phyloP scores from a whole-genome alignment of 2,329 filamentous ascomycete species.

The Pseudogymnoascus verrucosus region DNA sequence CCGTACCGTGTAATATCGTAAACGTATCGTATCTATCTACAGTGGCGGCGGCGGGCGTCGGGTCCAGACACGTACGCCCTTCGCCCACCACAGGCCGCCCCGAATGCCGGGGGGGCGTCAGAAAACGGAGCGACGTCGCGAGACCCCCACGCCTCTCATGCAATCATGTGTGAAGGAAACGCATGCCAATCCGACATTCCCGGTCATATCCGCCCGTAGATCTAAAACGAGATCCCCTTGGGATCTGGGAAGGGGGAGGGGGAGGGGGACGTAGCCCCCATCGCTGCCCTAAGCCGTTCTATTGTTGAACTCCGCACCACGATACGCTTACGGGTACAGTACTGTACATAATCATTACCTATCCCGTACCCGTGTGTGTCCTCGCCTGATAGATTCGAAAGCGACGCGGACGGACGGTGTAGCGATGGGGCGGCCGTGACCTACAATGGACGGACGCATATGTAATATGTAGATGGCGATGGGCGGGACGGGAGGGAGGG shows the following conservation, averaged over 20 bases:
- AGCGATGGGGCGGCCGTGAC: neutral
- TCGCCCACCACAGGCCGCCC: neutral
- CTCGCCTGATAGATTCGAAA: neutral
- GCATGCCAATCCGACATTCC: conserved; percentile 1
- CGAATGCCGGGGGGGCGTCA: neutral
- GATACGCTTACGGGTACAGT: neutral
- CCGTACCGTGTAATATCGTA: neutral
- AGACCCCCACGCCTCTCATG: conserved; percentile 1
- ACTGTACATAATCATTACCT: neutral
- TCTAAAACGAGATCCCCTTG: conserved; percentile 1
- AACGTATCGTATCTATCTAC: neutral
- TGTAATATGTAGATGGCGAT: neutral
- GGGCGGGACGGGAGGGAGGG: neutral
- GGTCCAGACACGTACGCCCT: neutral
- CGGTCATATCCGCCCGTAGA: neutral
- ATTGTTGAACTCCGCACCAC: neutral
- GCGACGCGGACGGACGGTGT: neutral
- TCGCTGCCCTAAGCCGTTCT: neutral
- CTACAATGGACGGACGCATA: neutral
- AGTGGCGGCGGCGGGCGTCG: neutral
- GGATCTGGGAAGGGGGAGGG: neutral
- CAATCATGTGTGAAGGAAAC: neutral
- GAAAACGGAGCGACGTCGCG: neutral
- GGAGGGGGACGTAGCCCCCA: neutral
- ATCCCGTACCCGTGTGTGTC: neutral